phyloP scores from a whole-genome alignment of 2,329 filamentous ascomycete species.

The Trichoderma breve region DNA sequence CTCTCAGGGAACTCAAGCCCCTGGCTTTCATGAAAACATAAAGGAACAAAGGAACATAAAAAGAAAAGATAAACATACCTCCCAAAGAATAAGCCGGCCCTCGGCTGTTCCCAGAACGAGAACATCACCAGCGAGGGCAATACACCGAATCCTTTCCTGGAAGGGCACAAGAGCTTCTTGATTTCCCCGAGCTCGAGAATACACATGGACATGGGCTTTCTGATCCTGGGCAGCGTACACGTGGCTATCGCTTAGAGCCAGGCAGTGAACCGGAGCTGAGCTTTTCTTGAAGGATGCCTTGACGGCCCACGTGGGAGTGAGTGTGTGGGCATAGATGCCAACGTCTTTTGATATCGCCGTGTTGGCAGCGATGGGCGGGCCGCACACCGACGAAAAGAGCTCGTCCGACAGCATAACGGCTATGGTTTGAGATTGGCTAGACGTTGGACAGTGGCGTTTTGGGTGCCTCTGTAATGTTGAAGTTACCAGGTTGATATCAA shows the following conservation, averaged over 20 bases:
- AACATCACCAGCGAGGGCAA: conserved; percentile 69
- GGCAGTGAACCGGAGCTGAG: conserved; percentile 71
- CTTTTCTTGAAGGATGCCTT: conserved; percentile 88
- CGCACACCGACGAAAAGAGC: conserved; percentile 58
- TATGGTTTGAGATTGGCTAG: background rate
- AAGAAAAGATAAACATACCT: conserved; percentile 55
- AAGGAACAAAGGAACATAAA: conserved; percentile 22
- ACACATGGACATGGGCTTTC: conserved; percentile 91
- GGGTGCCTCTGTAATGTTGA: background rate
- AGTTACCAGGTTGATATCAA: background rate
- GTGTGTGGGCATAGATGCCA: conserved; percentile 80
- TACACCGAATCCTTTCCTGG: conserved; percentile 77
- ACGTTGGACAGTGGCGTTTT: background rate
- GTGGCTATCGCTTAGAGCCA: conserved; percentile 78
- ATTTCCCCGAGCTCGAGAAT: conserved; percentile 76
- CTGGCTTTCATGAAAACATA: background rate
- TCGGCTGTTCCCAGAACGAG: conserved; percentile 79
- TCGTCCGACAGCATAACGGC: conserved; percentile 56
- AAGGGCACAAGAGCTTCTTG: conserved; percentile 89
- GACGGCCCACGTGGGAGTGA: conserved; percentile 74
- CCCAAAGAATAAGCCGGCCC: conserved; percentile 87
- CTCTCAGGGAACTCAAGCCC: background rate
- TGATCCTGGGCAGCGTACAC: conserved; percentile 89
- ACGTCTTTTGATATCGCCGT: conserved; percentile 72
- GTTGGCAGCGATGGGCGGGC: conserved; percentile 58